Percentiles rank a stretch among this genome's conserved stretches.
Evolutionary conservation across 495 filamentous ascomycete species (phyloP).

Genomic region (Astrocystis sublimbata): DNA sequence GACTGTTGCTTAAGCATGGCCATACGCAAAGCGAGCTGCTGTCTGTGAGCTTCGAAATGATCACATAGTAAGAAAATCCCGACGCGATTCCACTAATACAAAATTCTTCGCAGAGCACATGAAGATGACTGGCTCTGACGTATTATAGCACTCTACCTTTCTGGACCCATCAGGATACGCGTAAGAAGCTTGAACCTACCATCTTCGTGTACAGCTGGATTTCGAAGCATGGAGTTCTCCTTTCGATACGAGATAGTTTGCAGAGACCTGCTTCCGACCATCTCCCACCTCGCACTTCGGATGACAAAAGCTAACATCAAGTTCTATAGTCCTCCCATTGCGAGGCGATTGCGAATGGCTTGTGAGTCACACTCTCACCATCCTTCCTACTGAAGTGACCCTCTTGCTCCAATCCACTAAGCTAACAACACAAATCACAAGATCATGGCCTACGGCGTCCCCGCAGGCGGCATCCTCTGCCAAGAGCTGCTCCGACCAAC

Average conservation of each 20-base stretch:
- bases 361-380: conserved; percentile 39
- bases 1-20: conserved; percentile 55
- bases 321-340: conserved; percentile 52
- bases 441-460: conserved; percentile 58
- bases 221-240: too few species aligned
- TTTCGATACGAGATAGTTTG: too few species aligned
- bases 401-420: background rate
- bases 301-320: too few species aligned
- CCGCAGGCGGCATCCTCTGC: conserved; percentile 59
- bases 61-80: conserved; percentile 27
- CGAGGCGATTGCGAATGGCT: conserved; percentile 58
- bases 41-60: conserved; percentile 53
- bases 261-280: too few species aligned
- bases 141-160: conserved; percentile 38
- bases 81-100: too few species aligned
- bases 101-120: too few species aligned
- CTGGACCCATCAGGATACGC: conserved; percentile 49
- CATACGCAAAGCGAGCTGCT: conserved; percentile 53
- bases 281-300: too few species aligned
- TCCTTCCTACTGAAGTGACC: background rate
- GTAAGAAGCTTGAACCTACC: too few species aligned
- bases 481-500: conserved; percentile 63
- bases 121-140: conserved; percentile 24
- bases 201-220: too few species aligned
- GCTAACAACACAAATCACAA: conserved; percentile 20